A percentile compares a stretch with the other conserved stretches of the same genome.
Conservation (phyloP, 768 basidiomycete genomes). For the Amyloporia xantha region DNA sequence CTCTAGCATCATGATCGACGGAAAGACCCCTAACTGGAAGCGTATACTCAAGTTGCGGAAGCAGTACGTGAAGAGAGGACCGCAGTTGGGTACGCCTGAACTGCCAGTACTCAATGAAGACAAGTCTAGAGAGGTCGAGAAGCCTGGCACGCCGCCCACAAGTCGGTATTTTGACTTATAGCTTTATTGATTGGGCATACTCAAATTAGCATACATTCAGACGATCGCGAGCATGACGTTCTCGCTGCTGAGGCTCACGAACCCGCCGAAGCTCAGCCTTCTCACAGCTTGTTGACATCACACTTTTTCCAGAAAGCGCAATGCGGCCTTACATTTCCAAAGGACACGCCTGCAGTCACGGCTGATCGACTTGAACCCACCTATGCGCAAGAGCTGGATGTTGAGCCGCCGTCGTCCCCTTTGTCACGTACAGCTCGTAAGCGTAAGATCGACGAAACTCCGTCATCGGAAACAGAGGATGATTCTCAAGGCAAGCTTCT, state of each 20-base stretch:
- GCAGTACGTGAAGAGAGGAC: background rate
- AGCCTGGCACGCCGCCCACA: background rate
- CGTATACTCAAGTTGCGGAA: slow-evolving; percentile 8
- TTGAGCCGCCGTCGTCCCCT: background rate
- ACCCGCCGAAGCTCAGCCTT: too few species aligned
- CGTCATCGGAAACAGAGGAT: slow-evolving; percentile 15
- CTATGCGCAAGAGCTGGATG: background rate
- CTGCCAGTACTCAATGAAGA: too few species aligned
- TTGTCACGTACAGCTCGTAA: background rate
- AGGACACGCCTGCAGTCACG: background rate
- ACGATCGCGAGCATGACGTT: background rate
- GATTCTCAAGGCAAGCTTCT: slow-evolving; percentile 12
- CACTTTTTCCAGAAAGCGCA: too few species aligned
- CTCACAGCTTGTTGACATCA: background rate
- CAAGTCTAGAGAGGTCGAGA: too few species aligned
- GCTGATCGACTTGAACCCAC: background rate
- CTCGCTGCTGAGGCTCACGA: background rate
- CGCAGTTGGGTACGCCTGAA: background rate
- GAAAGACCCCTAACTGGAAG: slow-evolving; percentile 1
- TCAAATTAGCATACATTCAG: background rate
- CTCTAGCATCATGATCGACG: background rate
- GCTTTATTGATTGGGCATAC: background rate
- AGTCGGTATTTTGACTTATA: background rate
- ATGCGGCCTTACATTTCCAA: too few species aligned
- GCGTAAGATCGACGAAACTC: background rate